Conservation (phyloP, 768 basidiomycete genomes). For the Russula olivacea region DNA sequence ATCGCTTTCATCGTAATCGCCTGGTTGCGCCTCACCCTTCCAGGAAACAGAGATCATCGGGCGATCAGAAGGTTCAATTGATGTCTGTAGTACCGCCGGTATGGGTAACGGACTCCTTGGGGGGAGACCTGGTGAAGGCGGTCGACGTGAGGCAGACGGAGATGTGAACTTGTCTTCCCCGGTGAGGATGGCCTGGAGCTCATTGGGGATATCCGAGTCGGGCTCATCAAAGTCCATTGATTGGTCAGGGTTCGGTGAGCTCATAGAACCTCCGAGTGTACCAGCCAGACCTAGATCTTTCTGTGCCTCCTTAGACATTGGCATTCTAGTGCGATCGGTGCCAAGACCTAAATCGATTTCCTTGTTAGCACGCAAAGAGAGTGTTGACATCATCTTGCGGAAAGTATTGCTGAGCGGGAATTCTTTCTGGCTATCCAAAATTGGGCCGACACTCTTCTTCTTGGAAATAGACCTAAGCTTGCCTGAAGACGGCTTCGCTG, state of each 20-base stretch:
- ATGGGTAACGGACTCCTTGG: constrained; percentile 39
- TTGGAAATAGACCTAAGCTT: constrained; percentile 5
- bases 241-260: constrained; percentile 42
- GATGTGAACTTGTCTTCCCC: constrained; percentile 36
- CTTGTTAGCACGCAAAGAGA: constrained; percentile 15
- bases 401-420: constrained; percentile 12
- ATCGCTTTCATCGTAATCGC: constrained; percentile 38
- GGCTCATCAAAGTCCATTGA: constrained; percentile 50
- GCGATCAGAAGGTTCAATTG: constrained; percentile 25
- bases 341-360: background rate
- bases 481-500: background rate
- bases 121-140: constrained; percentile 40
- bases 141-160: constrained; percentile 13
- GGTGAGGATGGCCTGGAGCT: constrained; percentile 58
- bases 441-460: background rate
- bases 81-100: constrained; percentile 13
- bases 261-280: constrained; percentile 59
- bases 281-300: constrained; percentile 58
- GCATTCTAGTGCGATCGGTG: constrained; percentile 26
- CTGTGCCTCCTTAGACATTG: constrained; percentile 46
- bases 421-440: constrained; percentile 3
- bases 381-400: constrained; percentile 23
- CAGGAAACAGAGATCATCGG: constrained; percentile 43
- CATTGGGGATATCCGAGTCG: constrained; percentile 78
- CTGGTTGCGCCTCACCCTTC: constrained; percentile 41